Conservation (phyloP, 1,284 basidiomycete genomes). For the Puccinia hordei region DNA sequence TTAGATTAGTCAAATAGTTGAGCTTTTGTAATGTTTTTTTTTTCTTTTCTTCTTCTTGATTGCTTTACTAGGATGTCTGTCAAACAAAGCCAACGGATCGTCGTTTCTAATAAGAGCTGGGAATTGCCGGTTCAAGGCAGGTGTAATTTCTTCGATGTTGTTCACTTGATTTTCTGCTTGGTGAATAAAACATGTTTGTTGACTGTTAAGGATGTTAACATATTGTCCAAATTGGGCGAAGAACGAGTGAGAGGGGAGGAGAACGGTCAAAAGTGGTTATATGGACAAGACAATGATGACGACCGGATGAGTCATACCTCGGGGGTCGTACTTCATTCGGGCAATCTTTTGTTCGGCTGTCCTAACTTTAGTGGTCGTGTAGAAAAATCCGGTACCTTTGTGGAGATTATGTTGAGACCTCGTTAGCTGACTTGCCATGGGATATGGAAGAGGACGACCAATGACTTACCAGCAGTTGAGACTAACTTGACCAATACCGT, state of each 20-base stretch:
- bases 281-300: not conserved
- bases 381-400: slow-evolving; percentile 51
- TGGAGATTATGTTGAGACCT: not conserved
- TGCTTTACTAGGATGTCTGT: no score
- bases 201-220: not conserved
- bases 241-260: not conserved
- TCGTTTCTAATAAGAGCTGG: no score
- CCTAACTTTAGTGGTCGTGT: slow-evolving; percentile 52
- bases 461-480: slow-evolving; percentile 42
- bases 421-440: not conserved
- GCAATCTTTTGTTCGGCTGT: slow-evolving; percentile 52
- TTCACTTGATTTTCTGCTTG: slow-evolving; percentile 47
- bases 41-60: no score
- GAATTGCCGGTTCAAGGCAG: no score
- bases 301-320: slow-evolving; percentile 22
- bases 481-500: slow-evolving; percentile 43
- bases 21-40: no score
- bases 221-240: not conserved
- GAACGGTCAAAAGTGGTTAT: not conserved
- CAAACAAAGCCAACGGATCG: no score
- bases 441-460: not conserved
- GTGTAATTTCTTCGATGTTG: no score
- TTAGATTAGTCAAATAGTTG: no score
- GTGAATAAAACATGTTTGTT: slow-evolving; percentile 43
- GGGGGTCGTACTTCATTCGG: slow-evolving; percentile 53